phyloP scores from a whole-genome alignment of 2,329 filamentous ascomycete genomes.

The Cladosporium cucumerinum region DNA sequence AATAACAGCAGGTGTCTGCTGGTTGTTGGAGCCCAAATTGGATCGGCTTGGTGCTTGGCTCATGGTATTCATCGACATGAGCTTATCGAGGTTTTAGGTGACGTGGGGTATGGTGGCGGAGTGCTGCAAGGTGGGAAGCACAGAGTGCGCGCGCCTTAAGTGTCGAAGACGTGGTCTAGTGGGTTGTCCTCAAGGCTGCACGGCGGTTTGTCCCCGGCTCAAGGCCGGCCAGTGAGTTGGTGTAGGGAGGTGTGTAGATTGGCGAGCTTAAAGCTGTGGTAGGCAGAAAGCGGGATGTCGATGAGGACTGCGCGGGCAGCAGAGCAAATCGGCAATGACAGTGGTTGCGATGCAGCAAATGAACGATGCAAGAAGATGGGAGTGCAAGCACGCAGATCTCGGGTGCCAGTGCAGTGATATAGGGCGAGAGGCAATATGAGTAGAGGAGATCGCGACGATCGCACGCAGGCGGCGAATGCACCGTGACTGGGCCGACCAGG shows the following conservation, averaged over 20 bases:
- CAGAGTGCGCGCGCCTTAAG: not conserved
- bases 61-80: not conserved
- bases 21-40: not conserved
- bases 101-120: slow-evolving; percentile 9
- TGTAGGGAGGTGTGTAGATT: not conserved
- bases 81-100: not conserved
- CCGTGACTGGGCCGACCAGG: not conserved
- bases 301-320: slow-evolving; percentile 4
- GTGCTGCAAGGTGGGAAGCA: slow-evolving; percentile 7
- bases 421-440: slow-evolving; percentile 6
- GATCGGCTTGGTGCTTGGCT: not conserved
- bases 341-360: slow-evolving; percentile 4
- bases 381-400: slow-evolving; percentile 4
- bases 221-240: slow-evolving; percentile 11
- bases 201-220: slow-evolving; percentile 2
- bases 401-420: slow-evolving; percentile 14
- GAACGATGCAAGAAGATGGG: slow-evolving; percentile 1
- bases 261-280: not conserved
- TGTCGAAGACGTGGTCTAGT: not conserved
- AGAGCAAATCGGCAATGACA: slow-evolving; percentile 12
- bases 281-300: not conserved
- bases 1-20: not conserved
- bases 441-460: slow-evolving; percentile 3
- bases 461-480: not conserved
- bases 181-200: slow-evolving; percentile 10